A percentile compares a stretch with the other conserved stretches of the same genome.
Conservation (phyloP, 73 alveolate genomes). For the Tetrahymena elliotti region DNA sequence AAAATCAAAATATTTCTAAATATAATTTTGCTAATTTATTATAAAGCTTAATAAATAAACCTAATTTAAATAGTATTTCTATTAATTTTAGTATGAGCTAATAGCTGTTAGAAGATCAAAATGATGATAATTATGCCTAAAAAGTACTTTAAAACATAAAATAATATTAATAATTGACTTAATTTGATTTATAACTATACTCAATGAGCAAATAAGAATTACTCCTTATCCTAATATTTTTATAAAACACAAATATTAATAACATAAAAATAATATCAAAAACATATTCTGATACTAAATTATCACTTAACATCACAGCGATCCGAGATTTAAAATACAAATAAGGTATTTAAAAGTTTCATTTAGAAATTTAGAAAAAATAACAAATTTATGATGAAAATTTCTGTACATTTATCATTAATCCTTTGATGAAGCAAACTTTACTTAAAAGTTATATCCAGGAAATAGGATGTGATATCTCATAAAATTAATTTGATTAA, state of each 20-base stretch:
- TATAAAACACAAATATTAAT: not conserved
- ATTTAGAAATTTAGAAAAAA: not conserved
- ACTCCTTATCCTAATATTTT: not conserved
- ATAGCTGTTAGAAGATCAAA: not conserved
- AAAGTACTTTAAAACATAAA: no score
- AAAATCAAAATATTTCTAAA: not conserved
- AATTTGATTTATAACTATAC: no score
- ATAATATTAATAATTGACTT: not conserved
- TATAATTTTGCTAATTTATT: not conserved
- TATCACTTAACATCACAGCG: not conserved
- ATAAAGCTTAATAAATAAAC: not conserved
- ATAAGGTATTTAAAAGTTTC: not conserved
- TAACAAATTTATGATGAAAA: not conserved
- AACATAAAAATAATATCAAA: not conserved
- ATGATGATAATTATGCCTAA: not conserved
- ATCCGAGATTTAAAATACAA: not conserved
- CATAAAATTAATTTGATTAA: not conserved
- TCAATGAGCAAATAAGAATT: not conserved
- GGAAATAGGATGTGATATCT: not conserved
- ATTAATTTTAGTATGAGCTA: not conserved
- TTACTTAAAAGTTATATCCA: not conserved
- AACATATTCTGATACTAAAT: not conserved
- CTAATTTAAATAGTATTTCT: not conserved
- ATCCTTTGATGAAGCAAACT: not conserved
- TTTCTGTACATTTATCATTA: not conserved